A percentile compares a stretch with the other conserved stretches of the same genome.
These are phyloP conservation scores for Phialophora chinensis DNA, from an alignment of 2,329 filamentous ascomycete genomes.

Conservation along the genomic window DNA sequence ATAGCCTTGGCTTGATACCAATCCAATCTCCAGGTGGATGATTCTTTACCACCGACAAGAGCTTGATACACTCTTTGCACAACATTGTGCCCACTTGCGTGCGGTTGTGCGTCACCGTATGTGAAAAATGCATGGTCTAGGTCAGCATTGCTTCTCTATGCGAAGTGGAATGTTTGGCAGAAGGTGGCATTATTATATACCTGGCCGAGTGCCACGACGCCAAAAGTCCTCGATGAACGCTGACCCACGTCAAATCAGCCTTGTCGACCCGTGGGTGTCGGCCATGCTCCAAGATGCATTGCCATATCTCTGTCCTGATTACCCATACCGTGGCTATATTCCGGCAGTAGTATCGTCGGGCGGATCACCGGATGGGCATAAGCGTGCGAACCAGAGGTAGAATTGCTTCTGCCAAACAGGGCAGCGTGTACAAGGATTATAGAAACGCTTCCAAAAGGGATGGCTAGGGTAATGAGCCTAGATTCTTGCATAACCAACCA, in stretches of 20 bases:
- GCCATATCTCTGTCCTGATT: background rate
- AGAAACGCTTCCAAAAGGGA: no score
- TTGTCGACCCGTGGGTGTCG: background rate
- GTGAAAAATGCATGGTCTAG: background rate
- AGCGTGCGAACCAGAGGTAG: no score
- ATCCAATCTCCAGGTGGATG: slow-evolving; percentile 1
- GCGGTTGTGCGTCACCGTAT: background rate
- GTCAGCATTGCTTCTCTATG: background rate
- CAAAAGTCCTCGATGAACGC: background rate
- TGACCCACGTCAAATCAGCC: background rate
- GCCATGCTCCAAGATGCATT: background rate
- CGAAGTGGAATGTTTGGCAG: background rate
- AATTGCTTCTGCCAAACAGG: no score
- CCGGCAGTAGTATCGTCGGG: no score
- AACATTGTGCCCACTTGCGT: background rate
- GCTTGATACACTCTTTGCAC: background rate
- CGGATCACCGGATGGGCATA: no score
- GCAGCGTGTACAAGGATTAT: no score
- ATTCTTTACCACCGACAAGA: background rate
- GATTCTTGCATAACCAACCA: no score
- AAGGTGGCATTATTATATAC: background rate
- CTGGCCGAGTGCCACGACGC: background rate
- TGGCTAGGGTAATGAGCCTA: no score
- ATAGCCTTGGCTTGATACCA: background rate
- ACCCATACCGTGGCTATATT: background rate